Base-by-base conservation (phyloP, 257 asterid genomes). In the Solanum sejunctum region DNA sequence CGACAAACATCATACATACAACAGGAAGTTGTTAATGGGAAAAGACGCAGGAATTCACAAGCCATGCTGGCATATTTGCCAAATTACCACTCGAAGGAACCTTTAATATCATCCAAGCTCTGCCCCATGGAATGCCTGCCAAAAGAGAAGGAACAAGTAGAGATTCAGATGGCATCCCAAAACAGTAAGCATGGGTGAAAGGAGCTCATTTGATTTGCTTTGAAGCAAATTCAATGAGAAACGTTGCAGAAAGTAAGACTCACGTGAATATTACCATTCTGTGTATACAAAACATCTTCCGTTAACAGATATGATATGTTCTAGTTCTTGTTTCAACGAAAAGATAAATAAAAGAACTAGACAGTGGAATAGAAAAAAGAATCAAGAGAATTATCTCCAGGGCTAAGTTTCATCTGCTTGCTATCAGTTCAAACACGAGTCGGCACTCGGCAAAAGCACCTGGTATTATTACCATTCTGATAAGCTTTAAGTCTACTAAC, bases 111-210 rank as follows among this genome's bases (percentile, higher is more conserved):
- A 10, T 94, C 98, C 87, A 96, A 88, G 89, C 97, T 93, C 89
- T 96, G 96, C 86, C 99, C 99, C n/a, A 94, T 92, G 54, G 98
- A 96, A 16, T 70, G 89, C 91, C 99, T 96, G 95, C 89, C 82
- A 88, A 26, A 43, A 56, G 43, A 82, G 32, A 43, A 41, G 15
- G 36, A 88, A 54, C 49, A 66, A 56, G 39, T 13, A 58, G 21
- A 10, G 8, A 87, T 56, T 85, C 80, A 85, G 28, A 17, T 55
- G 10, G 70, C 56, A 32, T 71, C 39, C 85, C 83, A 80, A 47
- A 70, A 18, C 41, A 9, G 41, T 58, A 36, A 70, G 12, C n/a
- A 73, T 7, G 47, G n/a, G 81, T 47, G 58, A 18, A 67, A 45
- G 23, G 57, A 12, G 80, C 32, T 41, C 55, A 45, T 72, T 72